Percentiles rank a stretch among this genome's conserved stretches.
These are phyloP conservation scores for Cladorrhinum sp. DNA, from an alignment of 2,329 filamentous ascomycete species.

Conservation along the genomic window DNA sequence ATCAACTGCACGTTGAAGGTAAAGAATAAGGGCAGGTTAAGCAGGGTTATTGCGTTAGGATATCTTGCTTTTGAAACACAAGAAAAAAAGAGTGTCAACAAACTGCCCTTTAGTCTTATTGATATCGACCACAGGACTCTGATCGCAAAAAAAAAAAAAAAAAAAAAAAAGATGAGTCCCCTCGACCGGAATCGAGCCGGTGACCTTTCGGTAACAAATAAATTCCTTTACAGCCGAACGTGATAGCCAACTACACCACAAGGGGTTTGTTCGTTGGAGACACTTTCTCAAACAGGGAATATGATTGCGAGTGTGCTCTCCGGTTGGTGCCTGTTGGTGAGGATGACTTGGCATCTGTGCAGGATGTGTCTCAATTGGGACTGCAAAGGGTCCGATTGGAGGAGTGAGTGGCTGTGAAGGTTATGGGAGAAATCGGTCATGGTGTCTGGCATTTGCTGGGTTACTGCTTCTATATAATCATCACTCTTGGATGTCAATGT, in stretches of 20 bases:
- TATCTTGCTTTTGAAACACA: not conserved
- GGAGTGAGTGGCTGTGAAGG: not conserved
- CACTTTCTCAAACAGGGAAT: not conserved
- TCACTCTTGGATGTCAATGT: too few relatives aligned
- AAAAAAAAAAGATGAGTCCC: conserved; percentile 2
- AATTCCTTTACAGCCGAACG: conserved; percentile 13
- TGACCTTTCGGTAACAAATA: conserved; percentile 13
- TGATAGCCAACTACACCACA: conserved; percentile 13
- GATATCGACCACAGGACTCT: not conserved
- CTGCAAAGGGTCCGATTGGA: not conserved
- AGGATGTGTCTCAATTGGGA: not conserved
- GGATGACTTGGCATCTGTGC: not conserved
- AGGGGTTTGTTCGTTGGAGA: conserved; percentile 6
- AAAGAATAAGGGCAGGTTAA: too few relatives aligned
- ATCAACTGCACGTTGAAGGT: too few relatives aligned
- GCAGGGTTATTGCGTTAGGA: too few relatives aligned
- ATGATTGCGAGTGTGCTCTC: not conserved
- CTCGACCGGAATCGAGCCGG: conserved; percentile 12
- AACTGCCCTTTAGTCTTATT: too few relatives aligned
- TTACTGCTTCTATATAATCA: too few relatives aligned
- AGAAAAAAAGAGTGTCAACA: not conserved
- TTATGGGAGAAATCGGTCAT: too few relatives aligned
- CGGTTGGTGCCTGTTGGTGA: not conserved
- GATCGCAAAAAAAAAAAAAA: not conserved
- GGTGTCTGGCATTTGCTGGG: too few relatives aligned